Evolutionary conservation across 768 basidiomycete genomes (phyloP), one percentile per base, ranked within the genome.

Genomic region (Pilatotrama ljubarskyi): DNA sequence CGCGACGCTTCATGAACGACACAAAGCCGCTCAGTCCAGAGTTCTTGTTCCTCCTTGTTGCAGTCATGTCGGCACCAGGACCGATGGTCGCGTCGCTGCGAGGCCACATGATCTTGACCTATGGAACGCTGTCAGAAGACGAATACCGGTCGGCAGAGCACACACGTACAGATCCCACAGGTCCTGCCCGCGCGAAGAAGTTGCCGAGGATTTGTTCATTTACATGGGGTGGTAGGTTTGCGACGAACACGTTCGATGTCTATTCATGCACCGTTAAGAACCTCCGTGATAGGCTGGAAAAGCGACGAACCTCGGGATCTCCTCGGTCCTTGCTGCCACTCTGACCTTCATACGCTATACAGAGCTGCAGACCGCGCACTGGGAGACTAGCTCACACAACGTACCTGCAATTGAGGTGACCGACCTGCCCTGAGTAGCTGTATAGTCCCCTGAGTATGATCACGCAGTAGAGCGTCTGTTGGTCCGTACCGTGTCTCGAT

Each of bases 21-120:
- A 99, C 97, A 69, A 99, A 99, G 1, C 97, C 97, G 68, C 93
- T 94, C 20, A 98, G 79, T 15, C 93, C 92, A 13, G 86, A 69
- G 67, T 81, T 87, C 73, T 91, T 90, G 49, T 76, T 80, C 48
- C 87, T 81, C 42, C 94, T 82, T 15, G 86, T 81, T 8, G 82
- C 74, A 22, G 88, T 88, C 82, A 93, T 90, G 44, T 91, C 88
- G 22, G 85, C 82, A 2, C 88, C 91, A 48, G 88, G 86, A 29
- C 88, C 87, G 6, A 74, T 63, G 2, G 82, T 79, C 17, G 76
- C 81, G 69, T 95, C 93, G 11, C 86, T 83, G 40, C 96, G 86
- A n/a, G 95, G 96, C 95, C 95, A 98, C 95, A 98, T 98, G 64
- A 98, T 87, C 79, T 96, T 94, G 43, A 95, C 91, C 92, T 94